Conservation (phyloP, 306 rosid genomes). For the Corylus avellana region DNA sequence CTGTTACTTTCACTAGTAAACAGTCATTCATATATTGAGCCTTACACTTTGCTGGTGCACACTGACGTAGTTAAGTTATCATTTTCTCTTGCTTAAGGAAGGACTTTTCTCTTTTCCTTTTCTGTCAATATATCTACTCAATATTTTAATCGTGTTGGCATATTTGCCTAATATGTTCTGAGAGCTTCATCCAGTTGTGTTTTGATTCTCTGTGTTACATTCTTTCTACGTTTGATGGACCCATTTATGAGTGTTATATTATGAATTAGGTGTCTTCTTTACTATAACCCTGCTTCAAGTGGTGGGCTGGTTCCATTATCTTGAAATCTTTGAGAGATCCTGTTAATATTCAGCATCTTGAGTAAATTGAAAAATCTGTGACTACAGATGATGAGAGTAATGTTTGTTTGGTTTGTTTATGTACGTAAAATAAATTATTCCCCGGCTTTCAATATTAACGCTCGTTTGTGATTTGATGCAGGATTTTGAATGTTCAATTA, state of each 20-base stretch:
- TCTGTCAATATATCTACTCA: neutral
- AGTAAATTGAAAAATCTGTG: neutral
- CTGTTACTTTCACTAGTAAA: slow-evolving; percentile 15
- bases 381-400: neutral
- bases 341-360: neutral
- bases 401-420: neutral
- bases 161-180: slow-evolving; percentile 4
- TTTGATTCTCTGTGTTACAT: neutral
- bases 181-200: neutral
- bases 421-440: neutral
- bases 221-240: neutral
- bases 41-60: neutral
- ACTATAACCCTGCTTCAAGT: neutral
- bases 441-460: neutral
- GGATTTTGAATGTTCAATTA: slow-evolving; percentile 76
- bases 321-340: neutral
- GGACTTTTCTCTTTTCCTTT: neutral
- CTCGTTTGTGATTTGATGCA: slow-evolving; percentile 38
- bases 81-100: neutral
- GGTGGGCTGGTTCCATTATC: neutral
- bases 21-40: slow-evolving; percentile 2
- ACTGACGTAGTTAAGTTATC: neutral
- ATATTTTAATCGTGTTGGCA: neutral
- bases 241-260: neutral
- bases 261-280: neutral